Percentiles rank a stretch among this genome's conserved stretches.
These are phyloP conservation scores for Solanum hybrid DNA, from an alignment of 305 asterid genomes.

Conservation along the genomic window DNA sequence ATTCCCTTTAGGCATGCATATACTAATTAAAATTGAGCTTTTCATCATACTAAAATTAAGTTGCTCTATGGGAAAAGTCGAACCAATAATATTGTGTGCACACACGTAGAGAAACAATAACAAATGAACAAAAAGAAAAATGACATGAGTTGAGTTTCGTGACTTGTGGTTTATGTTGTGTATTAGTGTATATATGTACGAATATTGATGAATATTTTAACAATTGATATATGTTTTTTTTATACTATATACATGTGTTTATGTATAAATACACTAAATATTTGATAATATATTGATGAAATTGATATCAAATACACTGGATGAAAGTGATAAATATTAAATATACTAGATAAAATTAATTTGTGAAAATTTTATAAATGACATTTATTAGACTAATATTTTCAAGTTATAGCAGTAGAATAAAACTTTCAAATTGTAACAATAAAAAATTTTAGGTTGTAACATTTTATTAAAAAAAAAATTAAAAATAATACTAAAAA, in stretches of 20 bases:
- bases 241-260: no score
- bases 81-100: not conserved
- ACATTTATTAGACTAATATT: no score
- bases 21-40: not conserved
- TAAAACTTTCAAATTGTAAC: no score
- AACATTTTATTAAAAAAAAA: no score
- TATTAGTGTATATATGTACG: not conserved
- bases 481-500: no score
- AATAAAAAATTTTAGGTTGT: no score
- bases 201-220: no score
- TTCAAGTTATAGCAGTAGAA: no score
- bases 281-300: not conserved
- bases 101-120: not conserved
- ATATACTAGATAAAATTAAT: not conserved
- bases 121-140: not conserved
- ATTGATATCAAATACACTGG: no score
- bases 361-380: no score
- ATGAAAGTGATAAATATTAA: no score
- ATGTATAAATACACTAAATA: no score
- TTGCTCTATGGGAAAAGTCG: not conserved
- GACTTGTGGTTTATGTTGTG: not conserved
- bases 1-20: constrained; percentile 1
- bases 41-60: not conserved
- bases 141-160: not conserved
- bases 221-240: not conserved